These are phyloP conservation scores for Mycena olivaceomarginata DNA, from an alignment of 768 basidiomycete genomes.

Conservation along the genomic window DNA sequence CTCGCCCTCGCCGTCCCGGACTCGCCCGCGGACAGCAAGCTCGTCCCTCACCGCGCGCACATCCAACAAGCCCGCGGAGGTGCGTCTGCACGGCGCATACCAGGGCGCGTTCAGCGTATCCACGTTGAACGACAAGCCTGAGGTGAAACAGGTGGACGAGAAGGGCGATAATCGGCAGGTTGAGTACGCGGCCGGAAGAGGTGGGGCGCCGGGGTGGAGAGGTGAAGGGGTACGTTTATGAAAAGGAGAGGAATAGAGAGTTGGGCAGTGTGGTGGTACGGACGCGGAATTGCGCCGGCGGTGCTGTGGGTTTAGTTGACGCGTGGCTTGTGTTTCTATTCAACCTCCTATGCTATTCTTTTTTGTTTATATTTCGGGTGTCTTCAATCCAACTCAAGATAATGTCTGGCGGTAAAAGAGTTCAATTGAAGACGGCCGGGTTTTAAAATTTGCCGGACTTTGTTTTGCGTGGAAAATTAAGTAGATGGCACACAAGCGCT, in stretches of 20 bases:
- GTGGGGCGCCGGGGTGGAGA: not conserved
- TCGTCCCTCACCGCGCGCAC: slow-evolving; percentile 53
- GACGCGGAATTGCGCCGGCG: slow-evolving; percentile 35
- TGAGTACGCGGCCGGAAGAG: too few relatives aligned
- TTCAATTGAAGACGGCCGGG: too few relatives aligned
- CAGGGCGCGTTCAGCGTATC: slow-evolving; percentile 58
- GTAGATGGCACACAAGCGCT: too few relatives aligned
- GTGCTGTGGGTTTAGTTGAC: slow-evolving; percentile 6
- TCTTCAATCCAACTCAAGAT: too few relatives aligned
- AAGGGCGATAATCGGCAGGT: not conserved
- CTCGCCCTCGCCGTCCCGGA: slow-evolving; percentile 53
- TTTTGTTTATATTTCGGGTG: too few relatives aligned
- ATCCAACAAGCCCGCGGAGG: slow-evolving; percentile 57
- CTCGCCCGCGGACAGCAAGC: slow-evolving; percentile 57
- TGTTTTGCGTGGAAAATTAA: too few relatives aligned
- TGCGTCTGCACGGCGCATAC: slow-evolving; percentile 57
- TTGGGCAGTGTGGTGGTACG: slow-evolving; percentile 12
- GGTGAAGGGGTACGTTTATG: slow-evolving; percentile 12
- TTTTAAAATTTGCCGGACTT: too few relatives aligned
- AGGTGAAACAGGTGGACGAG: not conserved
- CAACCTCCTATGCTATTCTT: too few relatives aligned
- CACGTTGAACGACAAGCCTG: not conserved
- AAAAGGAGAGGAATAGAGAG: not conserved
- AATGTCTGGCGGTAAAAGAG: too few relatives aligned
- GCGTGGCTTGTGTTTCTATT: too few relatives aligned